Conservation (phyloP, 2,329 filamentous ascomycete species). For the Domatiomyces catenatus region DNA sequence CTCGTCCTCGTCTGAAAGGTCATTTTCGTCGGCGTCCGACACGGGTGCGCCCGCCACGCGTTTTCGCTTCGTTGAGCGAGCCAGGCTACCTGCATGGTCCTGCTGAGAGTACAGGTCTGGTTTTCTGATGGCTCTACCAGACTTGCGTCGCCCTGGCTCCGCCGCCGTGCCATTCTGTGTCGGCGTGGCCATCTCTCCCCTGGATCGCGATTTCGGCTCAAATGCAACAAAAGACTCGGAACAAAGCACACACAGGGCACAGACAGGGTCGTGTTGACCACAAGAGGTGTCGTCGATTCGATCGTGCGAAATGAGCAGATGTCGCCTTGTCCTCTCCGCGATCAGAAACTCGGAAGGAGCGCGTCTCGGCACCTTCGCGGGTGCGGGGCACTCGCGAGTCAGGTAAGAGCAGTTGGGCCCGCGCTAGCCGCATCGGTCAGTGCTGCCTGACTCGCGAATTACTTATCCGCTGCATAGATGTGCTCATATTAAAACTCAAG, state of each 20-base stretch:
- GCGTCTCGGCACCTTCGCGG: not conserved
- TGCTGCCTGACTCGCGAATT: not conserved
- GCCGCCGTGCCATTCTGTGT: constrained; percentile 8
- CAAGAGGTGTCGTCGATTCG: not conserved
- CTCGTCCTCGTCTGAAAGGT: constrained; percentile 18
- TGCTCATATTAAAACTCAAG: not conserved
- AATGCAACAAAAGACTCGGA: not conserved
- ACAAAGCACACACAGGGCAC: not conserved
- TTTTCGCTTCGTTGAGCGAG: constrained; percentile 35
- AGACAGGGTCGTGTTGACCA: not conserved
- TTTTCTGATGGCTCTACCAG: constrained; percentile 28
- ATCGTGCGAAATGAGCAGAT: not conserved
- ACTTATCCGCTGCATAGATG: not conserved
- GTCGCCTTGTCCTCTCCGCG: not conserved
- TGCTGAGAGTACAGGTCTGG: constrained; percentile 29
- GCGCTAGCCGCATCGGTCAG: not conserved
- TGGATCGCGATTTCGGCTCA: not conserved
- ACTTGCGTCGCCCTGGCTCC: constrained; percentile 26
- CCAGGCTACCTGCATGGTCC: constrained; percentile 18
- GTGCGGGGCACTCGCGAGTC: not conserved
- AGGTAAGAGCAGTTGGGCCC: not conserved
- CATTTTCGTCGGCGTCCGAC: constrained; percentile 18
- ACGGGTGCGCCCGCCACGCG: constrained; percentile 25
- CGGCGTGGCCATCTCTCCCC: constrained; percentile 11
- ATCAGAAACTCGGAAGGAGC: not conserved